Evolutionary conservation across 768 basidiomycete species (phyloP), one percentile per base, ranked within the genome.

Genomic region (Collybiopsis luxurians): DNA sequence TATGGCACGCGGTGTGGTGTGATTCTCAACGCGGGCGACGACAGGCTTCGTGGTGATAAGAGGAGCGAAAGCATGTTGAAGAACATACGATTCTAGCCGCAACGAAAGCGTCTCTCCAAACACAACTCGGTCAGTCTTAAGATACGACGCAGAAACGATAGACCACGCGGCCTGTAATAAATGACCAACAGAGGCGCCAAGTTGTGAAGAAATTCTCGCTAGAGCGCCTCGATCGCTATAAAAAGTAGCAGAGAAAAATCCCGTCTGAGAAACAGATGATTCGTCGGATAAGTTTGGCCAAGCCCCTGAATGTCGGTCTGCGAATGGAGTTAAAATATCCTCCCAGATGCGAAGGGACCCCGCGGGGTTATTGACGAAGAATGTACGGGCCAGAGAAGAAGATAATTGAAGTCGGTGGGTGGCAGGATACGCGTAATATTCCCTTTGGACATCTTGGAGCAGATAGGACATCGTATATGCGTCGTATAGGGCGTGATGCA

Each of bases 401-500:
- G 43, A 48, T 28, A 55, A n/a, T 31, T 44, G 44, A n/a, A 46
- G 13, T 15, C 30, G 54, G 17, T 23, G 43, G 47, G 24, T 17
- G 17, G 34, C 19, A 2, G 43, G 44, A 21, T 36, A 28, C 21
- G 63, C 64, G 27, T 46, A 52, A 56, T 80, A 80, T 9, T 70
- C 48, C 15, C 54, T 46, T 42, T 71, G 62, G 2, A 80, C 66
- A 26, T 63, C 53, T 11, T 67, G 57, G 12, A 79, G 58, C 6
- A 80, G 66, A 26, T 62, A 66, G n/a, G 64, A 64, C 17, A 79
- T 60, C 11, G 79, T 76, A 26, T 74, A 45, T 11, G 79, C 79
- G 56, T 80, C 79, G 55, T 80, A 80, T 19, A 80, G 57, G 2
- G 78, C 76, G 60, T 80, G 79, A 60, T 80, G 79, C 67, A 80